Base-by-base conservation (phyloP, 768 basidiomycete species). In the Gelatoporia subvermispora region DNA sequence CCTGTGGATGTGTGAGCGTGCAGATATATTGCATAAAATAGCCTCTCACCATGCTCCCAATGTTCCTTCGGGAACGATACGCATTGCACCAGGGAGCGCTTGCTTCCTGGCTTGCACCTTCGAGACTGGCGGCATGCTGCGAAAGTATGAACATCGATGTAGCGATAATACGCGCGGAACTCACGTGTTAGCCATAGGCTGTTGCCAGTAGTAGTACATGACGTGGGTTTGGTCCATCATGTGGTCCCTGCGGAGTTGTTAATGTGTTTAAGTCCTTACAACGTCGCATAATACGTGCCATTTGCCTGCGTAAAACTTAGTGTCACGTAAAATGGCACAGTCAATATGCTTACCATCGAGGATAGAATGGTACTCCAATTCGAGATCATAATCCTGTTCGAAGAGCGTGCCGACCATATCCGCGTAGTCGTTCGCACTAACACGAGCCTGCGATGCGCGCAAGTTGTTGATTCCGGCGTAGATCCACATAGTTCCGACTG, bases 191-290 rank as follows among this genome's bases (percentile, higher is more conserved):
- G 74, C 71, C 76, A 79, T 79, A 3, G 84, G 82, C 57, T 83
- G 82, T 52, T 88, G 84, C 80, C 84, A 85, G 63, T 86, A 84
- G 51, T 73, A 78, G 51, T 82, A 85, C 46, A 76, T 76, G 49
- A 81, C 59, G 63, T 79, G 82, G n/a, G 82, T 82, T 59, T 85
- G 83, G 58, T 82, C 80, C 79, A 87, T 83, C 76, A 86, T 85
- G 59, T 60, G 59, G 38, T 56, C 51, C 62, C 60, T 60, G 21
- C 49, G 5, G 13, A 31, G 28, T 7, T 13, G 28, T 31, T 13
- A 31, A 13, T 31, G 13, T 31, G 13, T 13, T 31, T n/a, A n/a
- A n/a, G n/a, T n/a, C n/a, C n/a, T n/a, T n/a, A n/a, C n/a, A n/a
- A n/a, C n/a, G n/a, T n/a, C n/a, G n/a, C n/a, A n/a, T n/a, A n/a